Evolutionary conservation across 2,329 filamentous ascomycete species (phyloP).

Genomic region (Cadophora gregata): DNA sequence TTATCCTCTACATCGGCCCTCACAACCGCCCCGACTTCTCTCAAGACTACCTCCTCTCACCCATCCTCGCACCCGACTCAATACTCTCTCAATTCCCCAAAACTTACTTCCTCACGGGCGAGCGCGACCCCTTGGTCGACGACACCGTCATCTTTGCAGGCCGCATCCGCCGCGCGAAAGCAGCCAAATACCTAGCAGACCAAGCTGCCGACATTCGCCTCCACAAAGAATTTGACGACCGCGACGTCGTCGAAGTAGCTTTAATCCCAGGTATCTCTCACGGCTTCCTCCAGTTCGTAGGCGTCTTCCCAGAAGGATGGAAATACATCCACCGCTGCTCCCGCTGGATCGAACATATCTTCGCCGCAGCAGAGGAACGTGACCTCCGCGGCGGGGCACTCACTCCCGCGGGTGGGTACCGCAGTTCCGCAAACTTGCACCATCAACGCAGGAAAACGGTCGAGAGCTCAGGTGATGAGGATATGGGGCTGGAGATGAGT

Average conservation of each 20-base stretch:
- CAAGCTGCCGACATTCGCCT: slow-evolving; percentile 60
- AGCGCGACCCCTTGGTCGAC: slow-evolving; percentile 93
- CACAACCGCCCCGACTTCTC: slow-evolving; percentile 92
- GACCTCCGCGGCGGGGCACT: slow-evolving; percentile 42
- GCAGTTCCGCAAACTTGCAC: slow-evolving; percentile 17
- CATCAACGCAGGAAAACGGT: slow-evolving; percentile 33
- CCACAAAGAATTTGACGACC: slow-evolving; percentile 68
- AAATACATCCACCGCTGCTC: slow-evolving; percentile 81
- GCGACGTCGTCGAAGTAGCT: slow-evolving; percentile 79
- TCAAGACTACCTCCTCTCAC: slow-evolving; percentile 88
- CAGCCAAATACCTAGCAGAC: slow-evolving; percentile 56
- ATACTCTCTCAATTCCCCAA: slow-evolving; percentile 89
- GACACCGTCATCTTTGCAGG: slow-evolving; percentile 97
- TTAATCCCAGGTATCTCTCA: slow-evolving; percentile 90
- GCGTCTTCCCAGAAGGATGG: slow-evolving; percentile 89
- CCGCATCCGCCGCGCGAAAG: slow-evolving; percentile 80
- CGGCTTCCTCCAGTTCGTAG: slow-evolving; percentile 91
- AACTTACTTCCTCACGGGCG: slow-evolving; percentile 91
- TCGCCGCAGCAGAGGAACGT: slow-evolving; percentile 56
- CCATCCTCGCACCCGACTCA: slow-evolving; percentile 84
- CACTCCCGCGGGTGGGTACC: slow-evolving; percentile 23
- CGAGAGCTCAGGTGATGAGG: slow-evolving; percentile 69
- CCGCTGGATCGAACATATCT: slow-evolving; percentile 82
- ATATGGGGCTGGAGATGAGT: slow-evolving; percentile 81
- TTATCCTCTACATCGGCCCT: slow-evolving; percentile 94